Conservation (phyloP, 2,329 filamentous ascomycete species). For the Clarireedia sp. region DNA sequence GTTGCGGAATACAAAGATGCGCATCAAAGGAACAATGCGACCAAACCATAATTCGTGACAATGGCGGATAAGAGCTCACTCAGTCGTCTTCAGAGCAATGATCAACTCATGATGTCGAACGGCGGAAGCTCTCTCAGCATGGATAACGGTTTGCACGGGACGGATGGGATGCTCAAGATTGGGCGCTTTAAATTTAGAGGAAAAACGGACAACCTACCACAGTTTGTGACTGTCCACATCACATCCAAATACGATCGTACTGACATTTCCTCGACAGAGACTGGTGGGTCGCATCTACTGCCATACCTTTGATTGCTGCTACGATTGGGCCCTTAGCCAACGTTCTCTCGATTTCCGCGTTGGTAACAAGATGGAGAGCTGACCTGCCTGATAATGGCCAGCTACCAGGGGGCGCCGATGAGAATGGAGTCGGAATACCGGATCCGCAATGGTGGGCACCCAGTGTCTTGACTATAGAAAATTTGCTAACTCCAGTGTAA, state of each 20-base stretch:
- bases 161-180: constrained; percentile 19
- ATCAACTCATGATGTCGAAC: not conserved
- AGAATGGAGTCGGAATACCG: constrained; percentile 41
- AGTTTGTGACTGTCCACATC: constrained; percentile 17
- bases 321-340: constrained; percentile 65
- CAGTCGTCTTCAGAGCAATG: not conserved
- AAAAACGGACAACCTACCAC: constrained; percentile 29
- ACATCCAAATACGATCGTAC: not conserved
- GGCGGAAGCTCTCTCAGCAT: not conserved
- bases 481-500: constrained; percentile 20
- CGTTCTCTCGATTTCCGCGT: constrained; percentile 57
- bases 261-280: constrained; percentile 19
- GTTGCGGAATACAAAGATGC: no score
- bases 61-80: not conserved
- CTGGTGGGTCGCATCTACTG: constrained; percentile 36
- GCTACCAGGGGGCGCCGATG: constrained; percentile 37
- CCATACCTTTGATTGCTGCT: constrained; percentile 54
- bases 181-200: constrained; percentile 28
- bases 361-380: constrained; percentile 57
- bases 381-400: constrained; percentile 39
- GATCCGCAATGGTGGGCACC: constrained; percentile 52
- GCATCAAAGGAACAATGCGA: not conserved
- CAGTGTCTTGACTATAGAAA: not conserved
- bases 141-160: not conserved
- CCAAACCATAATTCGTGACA: not conserved